A percentile compares a stretch with the other conserved stretches of the same genome.
Evolutionary conservation across 495 filamentous ascomycete genomes (phyloP).

Genomic region (Choiromyces venosus): DNA sequence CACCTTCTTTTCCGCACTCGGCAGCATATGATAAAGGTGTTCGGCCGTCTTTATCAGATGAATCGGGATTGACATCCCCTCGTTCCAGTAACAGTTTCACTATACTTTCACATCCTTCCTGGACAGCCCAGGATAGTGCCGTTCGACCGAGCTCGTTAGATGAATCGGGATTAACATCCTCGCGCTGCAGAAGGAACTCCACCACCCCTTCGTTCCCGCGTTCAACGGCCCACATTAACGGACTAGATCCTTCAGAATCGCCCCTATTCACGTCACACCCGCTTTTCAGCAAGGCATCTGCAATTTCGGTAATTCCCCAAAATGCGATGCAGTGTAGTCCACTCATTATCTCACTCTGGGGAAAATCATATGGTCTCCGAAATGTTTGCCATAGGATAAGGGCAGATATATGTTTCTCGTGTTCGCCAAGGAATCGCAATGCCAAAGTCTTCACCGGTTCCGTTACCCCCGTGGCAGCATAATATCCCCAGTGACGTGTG

Average conservation of each 20-base stretch:
- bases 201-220: neutral
- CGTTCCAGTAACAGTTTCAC: neutral
- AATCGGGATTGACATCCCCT: neutral
- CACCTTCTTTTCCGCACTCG: too few species aligned
- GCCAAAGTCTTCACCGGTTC: too few species aligned
- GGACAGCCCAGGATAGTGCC: neutral
- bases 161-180: neutral
- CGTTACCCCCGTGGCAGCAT: neutral
- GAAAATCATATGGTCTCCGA: too few species aligned
- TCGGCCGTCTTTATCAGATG: neutral
- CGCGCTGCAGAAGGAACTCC: neutral
- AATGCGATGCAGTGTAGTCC: neutral
- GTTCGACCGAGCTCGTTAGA: neutral
- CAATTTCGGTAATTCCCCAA: neutral
- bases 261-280: neutral
- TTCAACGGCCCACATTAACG: neutral
- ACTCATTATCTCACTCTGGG: neutral
- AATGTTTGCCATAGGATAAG: too few species aligned
- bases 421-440: too few species aligned
- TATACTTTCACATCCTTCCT: neutral
- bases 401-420: too few species aligned
- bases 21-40: too few species aligned
- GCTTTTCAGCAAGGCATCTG: neutral
- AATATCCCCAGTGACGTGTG: too few species aligned
- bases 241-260: neutral